A percentile compares a stretch with the other conserved stretches of the same genome.
These are phyloP conservation scores for Tilletiopsis washingtonensis DNA, from an alignment of 1,284 basidiomycete genomes.

Conservation along the genomic window DNA sequence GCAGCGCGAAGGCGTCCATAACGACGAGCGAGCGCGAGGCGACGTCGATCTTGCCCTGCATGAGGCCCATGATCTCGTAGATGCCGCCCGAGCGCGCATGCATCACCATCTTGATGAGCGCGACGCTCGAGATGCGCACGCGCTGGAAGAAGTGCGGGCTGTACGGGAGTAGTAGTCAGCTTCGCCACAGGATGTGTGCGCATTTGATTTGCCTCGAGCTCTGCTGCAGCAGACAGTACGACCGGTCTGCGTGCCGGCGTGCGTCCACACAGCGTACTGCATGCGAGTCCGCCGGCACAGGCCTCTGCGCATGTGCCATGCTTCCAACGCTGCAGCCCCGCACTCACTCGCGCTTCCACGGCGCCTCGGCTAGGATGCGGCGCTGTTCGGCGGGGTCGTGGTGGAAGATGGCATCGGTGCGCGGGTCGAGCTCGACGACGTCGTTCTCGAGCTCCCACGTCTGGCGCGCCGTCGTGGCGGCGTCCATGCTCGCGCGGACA, in stretches of 20 bases:
- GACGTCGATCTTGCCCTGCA: conserved; percentile 92
- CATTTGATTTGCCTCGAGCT: too few relatives aligned
- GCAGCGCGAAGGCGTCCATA: conserved; percentile 91
- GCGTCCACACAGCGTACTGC: not conserved
- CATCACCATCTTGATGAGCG: conserved; percentile 98
- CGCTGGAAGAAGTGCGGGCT: conserved; percentile 87
- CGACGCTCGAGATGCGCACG: conserved; percentile 89
- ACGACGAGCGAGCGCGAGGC: conserved; percentile 67
- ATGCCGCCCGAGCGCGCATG: conserved; percentile 94
- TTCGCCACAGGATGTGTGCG: not conserved
- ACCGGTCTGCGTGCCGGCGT: not conserved
- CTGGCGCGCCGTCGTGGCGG: conserved; percentile 58
- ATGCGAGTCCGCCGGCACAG: conserved; percentile 7
- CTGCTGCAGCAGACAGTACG: too few relatives aligned
- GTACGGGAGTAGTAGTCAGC: conserved; percentile 6
- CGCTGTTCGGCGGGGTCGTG: conserved; percentile 69
- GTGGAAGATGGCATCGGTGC: conserved; percentile 36
- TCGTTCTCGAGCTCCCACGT: conserved; percentile 79
- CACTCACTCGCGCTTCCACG: conserved; percentile 80
- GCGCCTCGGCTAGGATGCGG: conserved; percentile 62
- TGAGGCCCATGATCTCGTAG: conserved; percentile 98
- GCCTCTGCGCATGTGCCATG: not conserved
- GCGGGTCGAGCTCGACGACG: conserved; percentile 49
- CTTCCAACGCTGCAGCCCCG: too few relatives aligned
- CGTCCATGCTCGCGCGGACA: too few relatives aligned